phyloP scores from a whole-genome alignment of 495 filamentous ascomycete species.

The Rusavskia elegans region DNA sequence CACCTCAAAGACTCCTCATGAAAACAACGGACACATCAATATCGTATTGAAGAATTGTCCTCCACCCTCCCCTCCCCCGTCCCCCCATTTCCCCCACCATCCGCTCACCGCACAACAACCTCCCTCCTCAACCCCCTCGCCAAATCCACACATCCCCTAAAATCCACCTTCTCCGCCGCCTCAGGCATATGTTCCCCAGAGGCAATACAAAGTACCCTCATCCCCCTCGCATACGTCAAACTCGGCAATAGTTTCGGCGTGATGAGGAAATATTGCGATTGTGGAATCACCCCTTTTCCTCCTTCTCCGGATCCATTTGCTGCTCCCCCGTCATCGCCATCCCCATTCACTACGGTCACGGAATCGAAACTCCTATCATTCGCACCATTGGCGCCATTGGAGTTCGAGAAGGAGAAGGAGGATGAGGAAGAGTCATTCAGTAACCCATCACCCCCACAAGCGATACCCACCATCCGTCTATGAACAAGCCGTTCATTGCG shows the following conservation, averaged over 20 bases:
- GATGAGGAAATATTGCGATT: conserved; percentile 74
- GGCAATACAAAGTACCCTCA: conserved; percentile 88
- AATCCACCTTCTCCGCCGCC: conserved; percentile 18
- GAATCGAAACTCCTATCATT: neutral
- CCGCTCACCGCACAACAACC: neutral
- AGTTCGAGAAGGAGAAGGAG: conserved; percentile 6
- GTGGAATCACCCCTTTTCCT: conserved; percentile 18
- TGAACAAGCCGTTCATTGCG: conserved; percentile 97
- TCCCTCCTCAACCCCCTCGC: conserved; percentile 6
- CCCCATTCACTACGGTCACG: conserved; percentile 2
- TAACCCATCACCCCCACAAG: conserved; percentile 31
- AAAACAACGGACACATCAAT: too few species aligned
- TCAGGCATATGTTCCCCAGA: conserved; percentile 80
- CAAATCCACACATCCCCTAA: conserved; percentile 12
- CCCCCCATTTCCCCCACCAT: neutral
- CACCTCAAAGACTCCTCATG: too few species aligned
- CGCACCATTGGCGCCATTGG: neutral
- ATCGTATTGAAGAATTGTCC: too few species aligned
- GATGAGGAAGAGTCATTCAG: conserved; percentile 1
- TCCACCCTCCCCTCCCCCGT: too few species aligned
- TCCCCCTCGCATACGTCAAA: conserved; percentile 70
- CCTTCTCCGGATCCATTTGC: conserved; percentile 3
- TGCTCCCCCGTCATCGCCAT: conserved; percentile 6
- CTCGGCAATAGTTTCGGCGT: conserved; percentile 89
- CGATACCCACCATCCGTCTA: conserved; percentile 88